Percentiles rank a stretch among this genome's conserved stretches.
phyloP scores from a whole-genome alignment of 768 basidiomycete species.

The Lentinula lateritia region DNA sequence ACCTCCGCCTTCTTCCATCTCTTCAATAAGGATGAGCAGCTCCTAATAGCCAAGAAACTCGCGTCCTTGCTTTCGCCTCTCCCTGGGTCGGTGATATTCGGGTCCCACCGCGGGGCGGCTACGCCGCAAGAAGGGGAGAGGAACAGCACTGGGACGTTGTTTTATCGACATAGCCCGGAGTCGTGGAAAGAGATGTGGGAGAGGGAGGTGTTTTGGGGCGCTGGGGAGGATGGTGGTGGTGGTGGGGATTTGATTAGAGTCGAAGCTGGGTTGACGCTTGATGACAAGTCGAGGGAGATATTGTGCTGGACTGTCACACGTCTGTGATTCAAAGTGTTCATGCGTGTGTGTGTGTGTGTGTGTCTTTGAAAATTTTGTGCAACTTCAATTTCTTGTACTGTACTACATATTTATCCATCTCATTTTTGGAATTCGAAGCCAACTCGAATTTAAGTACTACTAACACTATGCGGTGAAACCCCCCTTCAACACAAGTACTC shows the following conservation, averaged over 20 bases:
- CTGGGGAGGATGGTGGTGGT: not conserved
- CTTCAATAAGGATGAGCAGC: conserved; percentile 29
- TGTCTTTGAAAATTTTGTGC: too few relatives aligned
- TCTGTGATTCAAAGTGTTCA: not conserved
- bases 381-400: too few relatives aligned
- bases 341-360: too few relatives aligned
- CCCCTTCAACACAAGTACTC: not conserved
- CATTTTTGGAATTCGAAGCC: too few relatives aligned
- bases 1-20: conserved; percentile 39
- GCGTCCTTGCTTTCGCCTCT: conserved; percentile 25
- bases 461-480: too few relatives aligned
- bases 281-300: not conserved
- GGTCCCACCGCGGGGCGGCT: conserved; percentile 19
- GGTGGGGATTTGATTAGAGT: not conserved
- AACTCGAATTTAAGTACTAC: too few relatives aligned
- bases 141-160: not conserved
- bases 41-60: conserved; percentile 25
- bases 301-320: not conserved
- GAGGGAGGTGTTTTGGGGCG: not conserved
- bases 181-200: conserved; percentile 16
- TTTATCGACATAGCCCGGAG: conserved; percentile 16
- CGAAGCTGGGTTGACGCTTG: not conserved
- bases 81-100: conserved; percentile 31
- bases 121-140: conserved; percentile 13
- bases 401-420: too few relatives aligned